Percentiles rank a stretch among this genome's conserved stretches.
These are phyloP conservation scores for Tephrocybe sp. DNA, from an alignment of 768 basidiomycete genomes.

Conservation along the genomic window DNA sequence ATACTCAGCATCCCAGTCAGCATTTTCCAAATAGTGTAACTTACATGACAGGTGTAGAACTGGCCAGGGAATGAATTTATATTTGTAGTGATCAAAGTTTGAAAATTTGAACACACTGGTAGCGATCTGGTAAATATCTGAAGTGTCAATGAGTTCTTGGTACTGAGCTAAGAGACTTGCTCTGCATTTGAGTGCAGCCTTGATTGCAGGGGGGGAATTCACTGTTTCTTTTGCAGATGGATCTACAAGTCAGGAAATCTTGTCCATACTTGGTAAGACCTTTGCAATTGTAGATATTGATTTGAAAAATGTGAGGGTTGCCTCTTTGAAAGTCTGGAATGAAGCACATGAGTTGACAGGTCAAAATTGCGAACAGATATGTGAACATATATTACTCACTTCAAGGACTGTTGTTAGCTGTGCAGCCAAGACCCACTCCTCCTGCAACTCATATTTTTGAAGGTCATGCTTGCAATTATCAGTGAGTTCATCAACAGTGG, in stretches of 20 bases:
- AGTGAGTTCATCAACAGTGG: constrained; percentile 20
- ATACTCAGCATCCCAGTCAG: constrained; percentile 24
- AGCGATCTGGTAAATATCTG: constrained; percentile 23
- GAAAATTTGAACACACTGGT: constrained; percentile 18
- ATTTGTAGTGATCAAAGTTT: neutral
- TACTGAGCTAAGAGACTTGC: constrained; percentile 26
- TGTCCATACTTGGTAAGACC: constrained; percentile 34
- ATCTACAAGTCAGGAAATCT: constrained; percentile 18
- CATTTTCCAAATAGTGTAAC: constrained; percentile 27
- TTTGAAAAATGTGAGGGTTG: constrained; percentile 24
- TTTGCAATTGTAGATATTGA: constrained; percentile 20
- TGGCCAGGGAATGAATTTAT: constrained; percentile 12
- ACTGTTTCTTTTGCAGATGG: constrained; percentile 1
- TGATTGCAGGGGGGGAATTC: constrained; percentile 11
- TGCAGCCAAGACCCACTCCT: constrained; percentile 25
- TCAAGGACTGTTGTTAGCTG: constrained; percentile 24
- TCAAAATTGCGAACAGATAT: neutral
- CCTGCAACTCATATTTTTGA: constrained; percentile 12
- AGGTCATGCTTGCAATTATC: constrained; percentile 9
- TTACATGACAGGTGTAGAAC: constrained; percentile 34
- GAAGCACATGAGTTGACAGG: neutral
- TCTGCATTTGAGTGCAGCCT: constrained; percentile 14
- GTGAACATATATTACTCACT: constrained; percentile 16
- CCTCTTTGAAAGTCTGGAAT: constrained; percentile 27
- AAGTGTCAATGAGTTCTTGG: constrained; percentile 21